Evolutionary conservation across 371 early-diverging fungal genomes (phyloP).

Genomic region (Mortierella sp.): DNA sequence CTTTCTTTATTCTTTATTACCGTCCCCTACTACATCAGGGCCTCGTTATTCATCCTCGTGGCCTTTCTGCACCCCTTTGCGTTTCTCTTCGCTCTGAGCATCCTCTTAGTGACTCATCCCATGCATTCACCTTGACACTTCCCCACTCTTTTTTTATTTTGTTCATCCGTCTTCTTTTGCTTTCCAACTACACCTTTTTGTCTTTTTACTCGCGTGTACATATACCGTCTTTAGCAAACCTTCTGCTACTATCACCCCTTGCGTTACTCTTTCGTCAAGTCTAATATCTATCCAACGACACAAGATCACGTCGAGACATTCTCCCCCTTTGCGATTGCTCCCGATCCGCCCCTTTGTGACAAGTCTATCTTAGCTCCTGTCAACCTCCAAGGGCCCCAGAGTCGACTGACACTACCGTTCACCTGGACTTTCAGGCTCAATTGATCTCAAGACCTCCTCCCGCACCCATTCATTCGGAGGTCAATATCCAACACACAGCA

Average conservation of each 20-base stretch:
- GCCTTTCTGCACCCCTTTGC: conserved; percentile 7
- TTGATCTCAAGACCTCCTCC: background rate
- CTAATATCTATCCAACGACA: background rate
- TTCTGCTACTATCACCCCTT: no score
- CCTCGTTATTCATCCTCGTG: background rate
- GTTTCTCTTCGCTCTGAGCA: background rate
- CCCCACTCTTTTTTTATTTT: conserved; percentile 6
- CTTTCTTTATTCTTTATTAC: conserved; percentile 6
- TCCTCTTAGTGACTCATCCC: conserved; percentile 10
- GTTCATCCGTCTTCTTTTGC: background rate
- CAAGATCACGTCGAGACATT: background rate
- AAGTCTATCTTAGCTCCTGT: background rate
- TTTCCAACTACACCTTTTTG: background rate
- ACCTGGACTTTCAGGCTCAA: background rate
- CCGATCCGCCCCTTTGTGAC: background rate
- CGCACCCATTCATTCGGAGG: background rate
- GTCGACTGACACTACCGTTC: background rate
- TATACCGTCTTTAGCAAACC: no score
- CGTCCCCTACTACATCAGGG: no score
- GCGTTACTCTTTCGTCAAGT: background rate
- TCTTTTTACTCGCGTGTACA: conserved; percentile 5
- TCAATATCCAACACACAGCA: conserved; percentile 1
- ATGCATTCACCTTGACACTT: conserved; percentile 3
- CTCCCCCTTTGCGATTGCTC: background rate
- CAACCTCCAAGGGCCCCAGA: background rate